Base-by-base conservation (phyloP, 73 alveolate species). In the Blepharisma stoltei region DNA sequence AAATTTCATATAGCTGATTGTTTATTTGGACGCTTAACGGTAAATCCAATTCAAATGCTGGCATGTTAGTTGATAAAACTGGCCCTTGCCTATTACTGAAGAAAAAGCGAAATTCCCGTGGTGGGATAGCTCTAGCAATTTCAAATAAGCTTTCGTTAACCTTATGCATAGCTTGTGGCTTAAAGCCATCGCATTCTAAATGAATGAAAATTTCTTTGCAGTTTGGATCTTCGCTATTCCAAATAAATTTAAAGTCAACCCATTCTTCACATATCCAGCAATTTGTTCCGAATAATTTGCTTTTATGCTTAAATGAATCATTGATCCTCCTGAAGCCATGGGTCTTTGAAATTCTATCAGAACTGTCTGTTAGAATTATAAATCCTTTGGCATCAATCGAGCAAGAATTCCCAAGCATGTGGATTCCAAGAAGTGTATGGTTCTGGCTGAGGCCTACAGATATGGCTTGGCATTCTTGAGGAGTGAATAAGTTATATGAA, bases 231-330 rank as follows among this genome's bases (percentile, higher is more conserved):
- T 93, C 96, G 44, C 89, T 83, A 47, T 84, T 89, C 85, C 95
- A 93, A 54, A 85, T 86, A 81, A 95, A 95, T 67, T 82, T 81
- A 1, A 85, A 85, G 82, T 95, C 95, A 9, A 89, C 83, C 99
- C 99, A 95, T 41, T 97, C 97, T 89, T 95, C 95, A 83, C 99
- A 95, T 20, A 95, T 85, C 99, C 99, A 95, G 71, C 99, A 95
- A 76, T 91, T 92, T 9, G 82, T 71, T 54, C 27, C 78, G 60
- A 38, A 43, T 78, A 21, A 75, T 69, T 69, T 53, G 21, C 27
- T 18, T 7, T 9, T 53, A 18, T 18, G 27, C 23, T 44, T 44
- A 23, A 20, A 20, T 44, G 71, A 9, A 47, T 60, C 73, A 20
- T 14, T 60, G 49, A 60, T 60, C 46, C 73, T 60, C 46, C 23